phyloP scores from a whole-genome alignment of 1,284 basidiomycete species.

The Gastroboletus turbinatus region DNA sequence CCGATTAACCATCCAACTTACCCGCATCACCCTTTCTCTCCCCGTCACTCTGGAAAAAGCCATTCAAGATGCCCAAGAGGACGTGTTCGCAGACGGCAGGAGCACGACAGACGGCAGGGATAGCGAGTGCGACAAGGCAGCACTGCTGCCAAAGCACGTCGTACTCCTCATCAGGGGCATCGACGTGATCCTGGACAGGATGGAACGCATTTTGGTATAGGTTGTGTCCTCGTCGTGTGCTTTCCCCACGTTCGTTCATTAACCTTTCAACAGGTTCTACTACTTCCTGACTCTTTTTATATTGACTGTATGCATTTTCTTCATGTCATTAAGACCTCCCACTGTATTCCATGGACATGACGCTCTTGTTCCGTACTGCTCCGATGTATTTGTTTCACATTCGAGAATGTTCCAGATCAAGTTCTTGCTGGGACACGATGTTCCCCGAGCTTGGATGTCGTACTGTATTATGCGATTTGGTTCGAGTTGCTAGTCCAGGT shows the following conservation, averaged over 20 bases:
- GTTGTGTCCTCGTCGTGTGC: background rate
- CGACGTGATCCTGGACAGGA: constrained; percentile 59
- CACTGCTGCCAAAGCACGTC: constrained; percentile 56
- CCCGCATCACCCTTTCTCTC: constrained; percentile 75
- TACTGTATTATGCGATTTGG: background rate
- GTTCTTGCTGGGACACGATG: background rate
- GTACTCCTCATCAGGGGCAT: constrained; percentile 57
- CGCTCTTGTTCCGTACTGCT: background rate
- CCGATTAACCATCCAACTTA: constrained; percentile 74
- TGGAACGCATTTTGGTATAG: constrained; percentile 58
- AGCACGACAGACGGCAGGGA: constrained; percentile 12
- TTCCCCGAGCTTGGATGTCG: background rate
- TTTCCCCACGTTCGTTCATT: background rate
- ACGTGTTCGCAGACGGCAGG: constrained; percentile 2
- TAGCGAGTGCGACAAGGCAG: constrained; percentile 26
- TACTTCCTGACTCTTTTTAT: background rate
- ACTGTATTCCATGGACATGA: background rate
- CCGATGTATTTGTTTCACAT: background rate
- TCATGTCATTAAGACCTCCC: background rate
- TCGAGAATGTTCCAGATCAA: background rate
- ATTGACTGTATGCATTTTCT: background rate
- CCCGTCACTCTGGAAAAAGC: constrained; percentile 78
- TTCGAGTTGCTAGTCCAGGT: background rate
- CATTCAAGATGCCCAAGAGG: constrained; percentile 41
- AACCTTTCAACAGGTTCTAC: too few relatives aligned